Base-by-base conservation (phyloP, 2,329 filamentous ascomycete species). In the Endoconidiophora polonica region DNA sequence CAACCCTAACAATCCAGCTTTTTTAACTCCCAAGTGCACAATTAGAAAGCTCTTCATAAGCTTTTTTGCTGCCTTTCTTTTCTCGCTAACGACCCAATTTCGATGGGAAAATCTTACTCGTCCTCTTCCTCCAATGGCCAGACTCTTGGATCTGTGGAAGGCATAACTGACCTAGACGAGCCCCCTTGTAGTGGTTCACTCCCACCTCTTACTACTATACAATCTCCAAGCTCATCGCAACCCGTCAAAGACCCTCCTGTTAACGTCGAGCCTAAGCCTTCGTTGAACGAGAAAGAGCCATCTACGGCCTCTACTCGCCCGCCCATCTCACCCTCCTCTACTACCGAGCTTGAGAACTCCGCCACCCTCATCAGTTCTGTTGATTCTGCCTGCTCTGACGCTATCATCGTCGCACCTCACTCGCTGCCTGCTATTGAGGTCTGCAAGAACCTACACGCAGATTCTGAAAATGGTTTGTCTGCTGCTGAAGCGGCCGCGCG, bases 401-500 rank as follows among this genome's bases (percentile, higher is more conserved):
- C 43, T 36, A 41, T 33, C 43, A 26, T 26, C 33, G 18, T 49
- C 50, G 50, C 54, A 43, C 56, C 63, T 44, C 61, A 66, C 53
- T 54, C 55, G 12, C 48, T 57, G 16, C 46, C 54, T 37, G 54
- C 55, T 42, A 46, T 49, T 50, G 56, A 61, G 52, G 55, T 65
- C 56, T 60, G 61, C 52, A 52, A 52, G 26, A 56, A 60, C 45
- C 63, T 73, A 57, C 60, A 63, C 52, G 69, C 70, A 54, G 61
- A 68, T 57, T 56, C 65, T 54, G 60, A 67, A 50, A 59, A 81
- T 79, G 81, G 81, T 60, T 70, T 86, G 66, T 72, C 69, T 61
- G 65, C 63, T 58, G 61, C 68, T 57, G 79, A 84, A 63, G 81
- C 80, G 55, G 70, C 73, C 63, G 69, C 69, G 67, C 81, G 81